phyloP scores from a whole-genome alignment of 2,329 filamentous ascomycete species.

The Aspergillus felis region DNA sequence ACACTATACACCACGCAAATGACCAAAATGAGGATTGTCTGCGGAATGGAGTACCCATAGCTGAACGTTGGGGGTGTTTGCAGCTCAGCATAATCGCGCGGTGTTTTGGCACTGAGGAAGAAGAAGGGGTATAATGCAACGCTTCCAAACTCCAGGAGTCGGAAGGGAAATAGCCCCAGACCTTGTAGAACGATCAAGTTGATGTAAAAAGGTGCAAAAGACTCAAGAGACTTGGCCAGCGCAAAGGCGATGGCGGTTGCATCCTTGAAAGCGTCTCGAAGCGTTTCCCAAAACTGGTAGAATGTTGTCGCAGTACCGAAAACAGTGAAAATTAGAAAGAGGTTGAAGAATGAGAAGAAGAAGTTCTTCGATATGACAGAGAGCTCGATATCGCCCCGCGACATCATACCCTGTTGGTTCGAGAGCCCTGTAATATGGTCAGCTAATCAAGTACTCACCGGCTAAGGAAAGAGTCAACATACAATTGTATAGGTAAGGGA shows the following conservation, averaged over 20 bases:
- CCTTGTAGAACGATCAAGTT: conserved; percentile 93
- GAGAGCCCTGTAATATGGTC: conserved; percentile 58
- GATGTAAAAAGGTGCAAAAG: conserved; percentile 78
- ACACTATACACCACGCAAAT: conserved; percentile 95
- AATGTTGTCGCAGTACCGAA: conserved; percentile 77
- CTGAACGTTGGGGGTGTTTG: conserved; percentile 81
- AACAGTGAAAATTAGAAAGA: conserved; percentile 90
- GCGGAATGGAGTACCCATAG: conserved; percentile 94
- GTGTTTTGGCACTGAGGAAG: conserved; percentile 75
- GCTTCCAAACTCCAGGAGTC: conserved; percentile 83
- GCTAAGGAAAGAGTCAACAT: conserved; percentile 24
- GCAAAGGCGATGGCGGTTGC: conserved; percentile 71
- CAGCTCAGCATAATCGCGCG: conserved; percentile 81
- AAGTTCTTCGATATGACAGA: conserved; percentile 98
- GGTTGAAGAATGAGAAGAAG: conserved; percentile 99
- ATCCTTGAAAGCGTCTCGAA: conserved; percentile 73
- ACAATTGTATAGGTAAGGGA: conserved; percentile 94
- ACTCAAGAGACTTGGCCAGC: conserved; percentile 71
- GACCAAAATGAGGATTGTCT: conserved; percentile 87
- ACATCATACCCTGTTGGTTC: conserved; percentile 90
- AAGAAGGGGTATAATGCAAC: conserved; percentile 79
- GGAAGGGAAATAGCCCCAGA: conserved; percentile 88
- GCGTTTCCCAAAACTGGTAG: conserved; percentile 57
- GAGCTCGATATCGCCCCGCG: conserved; percentile 87
- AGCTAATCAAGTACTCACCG: conserved; percentile 2